A percentile compares a stretch with the other conserved stretches of the same genome.
Conservation (phyloP, 179 eudicot species). For the Gypsophila paniculata region DNA sequence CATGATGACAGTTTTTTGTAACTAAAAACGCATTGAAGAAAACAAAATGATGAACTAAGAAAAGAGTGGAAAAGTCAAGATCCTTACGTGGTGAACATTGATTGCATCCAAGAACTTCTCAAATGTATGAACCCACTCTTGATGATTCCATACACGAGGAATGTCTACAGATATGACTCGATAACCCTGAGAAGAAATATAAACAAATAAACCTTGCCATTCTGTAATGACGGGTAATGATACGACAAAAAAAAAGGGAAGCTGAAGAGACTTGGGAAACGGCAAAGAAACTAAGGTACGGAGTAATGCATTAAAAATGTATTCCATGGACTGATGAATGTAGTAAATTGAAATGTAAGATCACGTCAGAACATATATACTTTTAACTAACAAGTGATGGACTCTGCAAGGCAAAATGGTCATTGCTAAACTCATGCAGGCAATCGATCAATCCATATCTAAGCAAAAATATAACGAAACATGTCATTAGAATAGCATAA, state of each 20-base stretch:
- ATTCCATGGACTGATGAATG: not conserved
- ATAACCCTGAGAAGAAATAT: conserved; percentile 63
- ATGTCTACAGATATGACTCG: conserved; percentile 92
- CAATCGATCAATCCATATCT: not conserved
- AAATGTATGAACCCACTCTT: conserved; percentile 92
- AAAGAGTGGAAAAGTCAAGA: conserved; percentile 14
- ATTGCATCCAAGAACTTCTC: conserved; percentile 94
- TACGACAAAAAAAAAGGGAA: not conserved
- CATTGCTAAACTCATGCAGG: not conserved
- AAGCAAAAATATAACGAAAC: not conserved
- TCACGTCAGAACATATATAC: not conserved
- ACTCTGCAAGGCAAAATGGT: conserved; percentile 5
- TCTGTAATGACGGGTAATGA: not conserved
- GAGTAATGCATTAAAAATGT: not conserved
- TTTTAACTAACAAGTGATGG: not conserved
- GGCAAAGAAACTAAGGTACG: not conserved
- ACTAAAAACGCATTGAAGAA: not conserved
- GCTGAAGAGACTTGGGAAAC: not conserved
- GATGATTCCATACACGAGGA: conserved; percentile 88
- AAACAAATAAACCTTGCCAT: conserved; percentile 5
- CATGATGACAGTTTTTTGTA: not conserved
- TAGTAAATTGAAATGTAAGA: conserved; percentile 2
- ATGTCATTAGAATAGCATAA: not conserved
- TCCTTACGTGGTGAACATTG: conserved; percentile 93
- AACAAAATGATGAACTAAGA: conserved; percentile 1